Conservation (phyloP, 257 asterid genomes). For the Parsonsia alboflavescens region DNA sequence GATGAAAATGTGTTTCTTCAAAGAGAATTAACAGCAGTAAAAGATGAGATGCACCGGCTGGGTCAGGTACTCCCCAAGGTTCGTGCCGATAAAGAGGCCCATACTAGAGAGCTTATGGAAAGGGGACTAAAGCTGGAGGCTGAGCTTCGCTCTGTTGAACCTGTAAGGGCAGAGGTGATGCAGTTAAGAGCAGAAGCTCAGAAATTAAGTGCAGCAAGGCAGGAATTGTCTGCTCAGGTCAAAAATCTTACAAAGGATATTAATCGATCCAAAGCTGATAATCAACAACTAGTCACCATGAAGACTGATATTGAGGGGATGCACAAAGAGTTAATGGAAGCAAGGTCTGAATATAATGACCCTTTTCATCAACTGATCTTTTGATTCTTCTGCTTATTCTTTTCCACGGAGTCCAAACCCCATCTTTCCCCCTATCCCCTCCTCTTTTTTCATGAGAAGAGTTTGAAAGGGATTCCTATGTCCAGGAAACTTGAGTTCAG, state of each 20-base stretch:
- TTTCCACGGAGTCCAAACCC: not conserved
- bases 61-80: constrained; percentile 60
- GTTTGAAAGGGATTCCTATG: not conserved
- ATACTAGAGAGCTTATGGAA: constrained; percentile 66
- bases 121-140: constrained; percentile 73
- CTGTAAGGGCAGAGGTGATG: constrained; percentile 55
- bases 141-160: constrained; percentile 59
- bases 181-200: constrained; percentile 64
- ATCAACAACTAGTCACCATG: constrained; percentile 52
- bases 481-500: not conserved
- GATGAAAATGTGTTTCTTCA: constrained; percentile 85
- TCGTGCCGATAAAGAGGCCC: constrained; percentile 69
- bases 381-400: not conserved
- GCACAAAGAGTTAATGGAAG: constrained; percentile 61
- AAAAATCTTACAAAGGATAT: constrained; percentile 64
- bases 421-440: not conserved
- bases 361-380: not conserved
- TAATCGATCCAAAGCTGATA: constrained; percentile 50
- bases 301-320: constrained; percentile 64
- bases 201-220: constrained; percentile 48
- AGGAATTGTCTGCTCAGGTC: constrained; percentile 58
- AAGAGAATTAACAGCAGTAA: constrained; percentile 65
- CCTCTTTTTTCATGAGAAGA: not conserved
- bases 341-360: constrained; percentile 44
- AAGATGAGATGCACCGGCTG: constrained; percentile 74